phyloP scores from a whole-genome alignment of 2,329 filamentous ascomycete species.

The Colletotrichum plurivorum region DNA sequence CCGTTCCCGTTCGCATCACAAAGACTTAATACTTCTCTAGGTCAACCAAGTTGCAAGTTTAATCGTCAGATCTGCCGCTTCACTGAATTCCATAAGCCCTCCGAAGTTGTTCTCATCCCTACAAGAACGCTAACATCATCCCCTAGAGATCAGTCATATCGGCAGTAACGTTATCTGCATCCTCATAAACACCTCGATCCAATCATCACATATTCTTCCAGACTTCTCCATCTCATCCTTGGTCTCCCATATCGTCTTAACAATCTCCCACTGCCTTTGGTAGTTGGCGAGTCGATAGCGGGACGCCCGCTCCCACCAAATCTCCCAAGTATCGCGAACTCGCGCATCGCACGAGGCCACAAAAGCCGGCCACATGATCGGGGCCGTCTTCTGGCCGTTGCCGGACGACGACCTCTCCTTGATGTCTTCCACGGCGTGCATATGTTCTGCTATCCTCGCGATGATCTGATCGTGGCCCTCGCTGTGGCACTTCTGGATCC shows the following conservation, averaged over 20 bases:
- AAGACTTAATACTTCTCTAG: too few relatives aligned
- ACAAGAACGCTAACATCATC: not conserved
- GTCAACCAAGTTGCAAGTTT: too few relatives aligned
- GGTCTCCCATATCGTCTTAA: constrained; percentile 11
- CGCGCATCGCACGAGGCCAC: constrained; percentile 21
- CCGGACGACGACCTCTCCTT: constrained; percentile 1
- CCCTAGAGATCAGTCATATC: not conserved
- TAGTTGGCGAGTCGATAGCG: constrained; percentile 17
- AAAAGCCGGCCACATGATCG: constrained; percentile 25
- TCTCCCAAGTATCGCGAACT: not conserved
- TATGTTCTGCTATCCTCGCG: constrained; percentile 6
- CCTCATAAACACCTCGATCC: constrained; percentile 12
- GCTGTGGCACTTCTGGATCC: constrained; percentile 9
- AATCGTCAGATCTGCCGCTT: too few relatives aligned
- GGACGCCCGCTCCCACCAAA: constrained; percentile 11
- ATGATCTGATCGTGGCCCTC: constrained; percentile 1
- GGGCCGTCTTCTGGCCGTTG: not conserved
- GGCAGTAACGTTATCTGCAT: constrained; percentile 8
- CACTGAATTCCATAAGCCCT: too few relatives aligned
- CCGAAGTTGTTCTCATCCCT: too few relatives aligned
- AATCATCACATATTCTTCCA: not conserved
- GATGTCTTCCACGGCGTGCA: constrained; percentile 25
- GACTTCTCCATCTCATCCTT: not conserved
- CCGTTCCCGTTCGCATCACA: too few relatives aligned
- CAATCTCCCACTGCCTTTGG: constrained; percentile 18